These are phyloP conservation scores for Coprinellus aureogranulatus DNA, from an alignment of 768 basidiomycete species.

Conservation along the genomic window DNA sequence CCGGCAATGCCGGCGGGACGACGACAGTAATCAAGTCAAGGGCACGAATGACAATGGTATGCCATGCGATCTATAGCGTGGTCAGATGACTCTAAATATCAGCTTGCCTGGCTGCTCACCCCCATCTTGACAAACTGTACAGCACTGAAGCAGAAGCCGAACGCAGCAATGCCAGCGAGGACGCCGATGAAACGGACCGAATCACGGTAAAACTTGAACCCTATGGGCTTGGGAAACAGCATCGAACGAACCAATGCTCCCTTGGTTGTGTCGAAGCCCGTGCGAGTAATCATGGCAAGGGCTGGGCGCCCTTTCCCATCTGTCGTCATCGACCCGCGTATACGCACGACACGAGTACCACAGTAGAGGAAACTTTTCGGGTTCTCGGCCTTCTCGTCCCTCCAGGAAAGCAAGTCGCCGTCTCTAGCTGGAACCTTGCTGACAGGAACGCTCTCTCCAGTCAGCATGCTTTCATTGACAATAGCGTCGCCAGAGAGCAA, in stretches of 20 bases:
- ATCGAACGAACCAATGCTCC: conserved; percentile 94
- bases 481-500: conserved; percentile 95
- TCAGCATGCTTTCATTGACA: conserved; percentile 98
- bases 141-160: conserved; percentile 90
- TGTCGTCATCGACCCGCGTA: conserved; percentile 59
- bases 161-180: conserved; percentile 82
- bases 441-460: conserved; percentile 96
- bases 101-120: conserved; percentile 42
- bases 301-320: conserved; percentile 61
- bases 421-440: conserved; percentile 86
- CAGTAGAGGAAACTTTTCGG: conserved; percentile 84
- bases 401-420: conserved; percentile 71
- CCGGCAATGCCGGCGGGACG: conserved; percentile 95
- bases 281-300: conserved; percentile 80
- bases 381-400: conserved; percentile 64
- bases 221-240: conserved; percentile 97
- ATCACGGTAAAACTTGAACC: conserved; percentile 97
- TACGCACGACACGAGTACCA: conserved; percentile 87
- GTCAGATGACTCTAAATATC: not conserved
- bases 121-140: conserved; percentile 89
- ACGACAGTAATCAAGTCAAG: conserved; percentile 95
- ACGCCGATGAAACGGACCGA: conserved; percentile 89
- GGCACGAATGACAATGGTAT: conserved; percentile 87
- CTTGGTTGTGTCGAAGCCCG: conserved; percentile 97
- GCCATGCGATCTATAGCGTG: conserved; percentile 69